A percentile compares a stretch with the other conserved stretches of the same genome.
Evolutionary conservation across 495 filamentous ascomycete species (phyloP).

Genomic region (Xylaria sp.): DNA sequence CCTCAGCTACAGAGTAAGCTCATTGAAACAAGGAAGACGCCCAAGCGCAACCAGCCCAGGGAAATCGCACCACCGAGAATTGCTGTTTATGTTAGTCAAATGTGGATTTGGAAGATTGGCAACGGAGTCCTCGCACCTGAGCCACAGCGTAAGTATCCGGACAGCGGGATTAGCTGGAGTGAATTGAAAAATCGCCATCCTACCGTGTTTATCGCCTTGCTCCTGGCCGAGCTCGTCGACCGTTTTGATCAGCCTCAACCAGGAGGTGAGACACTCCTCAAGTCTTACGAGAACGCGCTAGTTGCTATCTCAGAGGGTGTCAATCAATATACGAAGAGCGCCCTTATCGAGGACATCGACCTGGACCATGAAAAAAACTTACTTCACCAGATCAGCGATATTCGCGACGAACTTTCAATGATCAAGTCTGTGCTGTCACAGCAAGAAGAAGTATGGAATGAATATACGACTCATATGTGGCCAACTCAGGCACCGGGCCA

Average conservation of each 20-base stretch:
- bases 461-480: neutral
- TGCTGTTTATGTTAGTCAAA: no score
- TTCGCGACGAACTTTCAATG: slow-evolving; percentile 11
- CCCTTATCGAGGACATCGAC: neutral
- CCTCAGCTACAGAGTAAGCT: no score
- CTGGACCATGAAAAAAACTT: slow-evolving; percentile 6
- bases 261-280: neutral
- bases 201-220: neutral
- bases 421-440: neutral
- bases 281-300: slow-evolving; percentile 9
- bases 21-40: no score
- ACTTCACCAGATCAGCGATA: slow-evolving; percentile 16
- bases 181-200: no score
- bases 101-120: slow-evolving; percentile 13
- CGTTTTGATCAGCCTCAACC: neutral
- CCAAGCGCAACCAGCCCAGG: no score
- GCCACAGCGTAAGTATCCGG: no score
- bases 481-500: neutral
- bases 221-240: neutral
- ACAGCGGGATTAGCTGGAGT: no score
- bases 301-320: neutral
- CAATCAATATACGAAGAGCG: neutral
- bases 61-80: no score
- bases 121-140: neutral
- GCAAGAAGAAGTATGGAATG: slow-evolving; percentile 12